Evolutionary conservation across 1,139 yeast genomes (phyloP).

Genomic region (Suhomyces terraborum): DNA sequence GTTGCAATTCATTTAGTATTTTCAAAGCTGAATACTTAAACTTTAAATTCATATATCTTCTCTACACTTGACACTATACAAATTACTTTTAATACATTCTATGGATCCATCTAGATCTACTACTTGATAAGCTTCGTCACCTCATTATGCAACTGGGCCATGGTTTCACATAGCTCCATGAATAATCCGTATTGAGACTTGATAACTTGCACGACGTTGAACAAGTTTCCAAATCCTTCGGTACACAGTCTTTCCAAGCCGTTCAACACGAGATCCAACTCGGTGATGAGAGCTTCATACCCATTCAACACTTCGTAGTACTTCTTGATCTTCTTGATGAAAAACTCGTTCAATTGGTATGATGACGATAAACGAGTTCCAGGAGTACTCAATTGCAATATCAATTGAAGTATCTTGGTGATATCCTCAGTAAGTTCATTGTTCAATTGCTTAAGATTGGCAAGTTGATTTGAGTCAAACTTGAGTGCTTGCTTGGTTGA

Average conservation of each 20-base stretch:
- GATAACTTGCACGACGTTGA: conserved; percentile 63
- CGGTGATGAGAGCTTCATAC: conserved; percentile 75
- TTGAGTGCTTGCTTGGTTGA: conserved; percentile 70
- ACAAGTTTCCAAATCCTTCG: conserved; percentile 55
- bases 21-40: no score
- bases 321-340: conserved; percentile 60
- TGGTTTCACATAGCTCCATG: conserved; percentile 86
- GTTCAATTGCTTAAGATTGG: conserved; percentile 40
- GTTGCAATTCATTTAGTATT: no score
- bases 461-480: conserved; percentile 41
- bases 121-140: conserved; percentile 30
- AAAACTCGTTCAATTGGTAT: conserved; percentile 49
- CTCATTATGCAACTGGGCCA: conserved; percentile 86
- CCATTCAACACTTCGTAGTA: conserved; percentile 66
- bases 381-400: conserved; percentile 66
- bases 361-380: conserved; percentile 65
- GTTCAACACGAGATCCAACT: conserved; percentile 55
- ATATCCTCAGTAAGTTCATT: conserved; percentile 70
- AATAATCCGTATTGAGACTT: conserved; percentile 82
- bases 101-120: conserved; percentile 1
- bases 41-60: no score
- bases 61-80: no score
- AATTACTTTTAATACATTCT: not conserved
- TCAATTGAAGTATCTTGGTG: conserved; percentile 64
- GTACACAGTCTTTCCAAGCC: conserved; percentile 48